Evolutionary conservation across 2,329 filamentous ascomycete genomes (phyloP).

Genomic region (Fusarium floridanum): DNA sequence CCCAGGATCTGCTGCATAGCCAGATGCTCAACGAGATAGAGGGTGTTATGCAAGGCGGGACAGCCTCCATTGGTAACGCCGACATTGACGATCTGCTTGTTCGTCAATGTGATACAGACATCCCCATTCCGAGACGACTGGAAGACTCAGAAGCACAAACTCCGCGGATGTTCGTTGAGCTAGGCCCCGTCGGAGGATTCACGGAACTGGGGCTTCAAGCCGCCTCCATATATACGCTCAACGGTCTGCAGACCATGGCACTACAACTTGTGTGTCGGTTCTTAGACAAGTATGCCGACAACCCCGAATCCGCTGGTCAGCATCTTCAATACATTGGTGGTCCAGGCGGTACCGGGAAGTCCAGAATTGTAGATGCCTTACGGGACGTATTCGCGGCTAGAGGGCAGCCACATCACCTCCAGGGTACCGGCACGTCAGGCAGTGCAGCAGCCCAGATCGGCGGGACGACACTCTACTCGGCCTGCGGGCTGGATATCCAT

Average conservation of each 20-base stretch:
- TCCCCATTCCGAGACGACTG: slow-evolving; percentile 1
- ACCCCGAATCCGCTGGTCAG: slow-evolving; percentile 9
- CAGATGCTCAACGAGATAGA: slow-evolving; percentile 17
- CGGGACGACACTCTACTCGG: slow-evolving; percentile 5
- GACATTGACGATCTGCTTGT: slow-evolving; percentile 20
- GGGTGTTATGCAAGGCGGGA: background rate
- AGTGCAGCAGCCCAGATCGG: slow-evolving; percentile 12
- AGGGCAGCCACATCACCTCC: slow-evolving; percentile 8
- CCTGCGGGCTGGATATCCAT: background rate
- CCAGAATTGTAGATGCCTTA: slow-evolving; percentile 14
- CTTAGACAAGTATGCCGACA: slow-evolving; percentile 9
- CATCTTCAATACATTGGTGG: slow-evolving; percentile 15
- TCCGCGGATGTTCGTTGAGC: slow-evolving; percentile 14
- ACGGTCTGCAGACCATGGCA: slow-evolving; percentile 16
- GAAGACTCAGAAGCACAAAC: background rate
- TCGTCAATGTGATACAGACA: slow-evolving; percentile 8
- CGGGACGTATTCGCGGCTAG: slow-evolving; percentile 3
- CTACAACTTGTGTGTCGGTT: slow-evolving; percentile 17
- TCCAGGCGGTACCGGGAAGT: slow-evolving; percentile 14
- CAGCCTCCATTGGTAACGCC: background rate
- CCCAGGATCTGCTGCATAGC: slow-evolving; percentile 19
- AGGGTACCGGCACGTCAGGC: slow-evolving; percentile 10
- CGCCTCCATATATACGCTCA: slow-evolving; percentile 12
- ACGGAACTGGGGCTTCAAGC: slow-evolving; percentile 3
- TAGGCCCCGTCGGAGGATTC: slow-evolving; percentile 1